A percentile compares a stretch with the other conserved stretches of the same genome.
Evolutionary conservation across 2,329 filamentous ascomycete species (phyloP).

Genomic region (Geosmithia putterillii): DNA sequence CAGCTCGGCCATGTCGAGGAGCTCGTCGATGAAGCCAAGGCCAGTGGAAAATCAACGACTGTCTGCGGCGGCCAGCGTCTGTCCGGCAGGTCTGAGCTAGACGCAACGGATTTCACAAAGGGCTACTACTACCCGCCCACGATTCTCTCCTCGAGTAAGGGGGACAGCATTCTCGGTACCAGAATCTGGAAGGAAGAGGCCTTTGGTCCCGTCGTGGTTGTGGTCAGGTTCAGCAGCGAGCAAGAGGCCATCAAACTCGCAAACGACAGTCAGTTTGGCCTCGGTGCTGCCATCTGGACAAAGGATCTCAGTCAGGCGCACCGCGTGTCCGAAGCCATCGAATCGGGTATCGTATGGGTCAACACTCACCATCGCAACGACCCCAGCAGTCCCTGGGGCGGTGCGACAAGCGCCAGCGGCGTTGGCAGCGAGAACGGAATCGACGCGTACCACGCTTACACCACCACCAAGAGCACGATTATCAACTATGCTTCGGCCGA

Average conservation of each 20-base stretch:
- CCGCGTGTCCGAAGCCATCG: slow-evolving; percentile 65
- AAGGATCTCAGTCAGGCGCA: slow-evolving; percentile 69
- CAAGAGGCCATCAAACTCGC: slow-evolving; percentile 58
- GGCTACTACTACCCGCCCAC: slow-evolving; percentile 75
- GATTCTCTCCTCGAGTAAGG: slow-evolving; percentile 35
- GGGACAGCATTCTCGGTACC: slow-evolving; percentile 31
- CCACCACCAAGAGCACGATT: slow-evolving; percentile 51
- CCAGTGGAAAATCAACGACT: slow-evolving; percentile 80
- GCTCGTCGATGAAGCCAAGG: slow-evolving; percentile 63
- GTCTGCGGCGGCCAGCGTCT: slow-evolving; percentile 52
- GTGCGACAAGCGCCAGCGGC: slow-evolving; percentile 47
- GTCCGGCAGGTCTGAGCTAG: slow-evolving; percentile 30
- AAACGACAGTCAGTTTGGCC: slow-evolving; percentile 89
- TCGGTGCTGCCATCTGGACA: slow-evolving; percentile 94
- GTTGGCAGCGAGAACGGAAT: slow-evolving; percentile 63
- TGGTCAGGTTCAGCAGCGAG: slow-evolving; percentile 71
- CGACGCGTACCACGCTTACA: slow-evolving; percentile 49
- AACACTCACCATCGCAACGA: slow-evolving; percentile 67
- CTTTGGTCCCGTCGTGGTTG: slow-evolving; percentile 86
- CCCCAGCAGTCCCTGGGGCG: slow-evolving; percentile 59
- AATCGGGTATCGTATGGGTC: slow-evolving; percentile 91
- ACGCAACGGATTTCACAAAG: slow-evolving; percentile 37
- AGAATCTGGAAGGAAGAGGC: slow-evolving; percentile 75
- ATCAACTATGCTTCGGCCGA: slow-evolving; percentile 53
- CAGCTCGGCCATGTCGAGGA: slow-evolving; percentile 67